phyloP scores from a whole-genome alignment of 495 filamentous ascomycete genomes.

The Articulospora tetracladia region DNA sequence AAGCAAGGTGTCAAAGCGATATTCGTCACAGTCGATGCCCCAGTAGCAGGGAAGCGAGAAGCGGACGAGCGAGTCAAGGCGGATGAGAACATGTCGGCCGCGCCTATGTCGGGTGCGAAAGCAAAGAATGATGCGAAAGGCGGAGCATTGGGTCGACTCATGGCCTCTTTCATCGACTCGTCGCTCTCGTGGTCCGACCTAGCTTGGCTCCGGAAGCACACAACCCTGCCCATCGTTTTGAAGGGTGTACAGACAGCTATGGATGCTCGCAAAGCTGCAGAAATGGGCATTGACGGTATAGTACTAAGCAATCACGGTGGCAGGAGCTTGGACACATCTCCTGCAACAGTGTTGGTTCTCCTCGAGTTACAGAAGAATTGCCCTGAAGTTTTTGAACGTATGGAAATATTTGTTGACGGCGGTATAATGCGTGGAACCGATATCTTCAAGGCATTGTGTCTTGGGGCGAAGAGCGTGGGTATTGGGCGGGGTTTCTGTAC shows the following conservation, averaged over 20 bases:
- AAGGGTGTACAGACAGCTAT: slow-evolving; percentile 63
- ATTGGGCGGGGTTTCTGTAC: slow-evolving; percentile 61
- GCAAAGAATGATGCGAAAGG: slow-evolving; percentile 64
- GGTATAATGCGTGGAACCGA: slow-evolving; percentile 62
- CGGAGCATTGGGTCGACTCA: slow-evolving; percentile 65
- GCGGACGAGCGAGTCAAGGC: slow-evolving; percentile 51
- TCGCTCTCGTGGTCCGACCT: slow-evolving; percentile 74
- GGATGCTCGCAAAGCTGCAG: slow-evolving; percentile 54
- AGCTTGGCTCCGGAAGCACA: slow-evolving; percentile 44
- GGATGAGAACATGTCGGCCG: slow-evolving; percentile 45
- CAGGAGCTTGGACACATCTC: slow-evolving; percentile 59
- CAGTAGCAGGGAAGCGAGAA: slow-evolving; percentile 60
- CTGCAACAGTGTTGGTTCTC: slow-evolving; percentile 56
- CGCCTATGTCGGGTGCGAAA: slow-evolving; percentile 55
- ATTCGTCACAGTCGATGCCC: slow-evolving; percentile 66
- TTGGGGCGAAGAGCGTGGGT: slow-evolving; percentile 62
- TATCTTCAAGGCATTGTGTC: slow-evolving; percentile 64
- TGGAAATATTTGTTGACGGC: slow-evolving; percentile 66
- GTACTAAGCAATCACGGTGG: slow-evolving; percentile 68
- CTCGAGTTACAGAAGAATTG: slow-evolving; percentile 61
- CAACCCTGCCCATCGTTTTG: slow-evolving; percentile 48
- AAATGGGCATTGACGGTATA: slow-evolving; percentile 55
- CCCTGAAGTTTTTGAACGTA: slow-evolving; percentile 53
- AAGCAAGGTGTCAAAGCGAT: slow-evolving; percentile 60
- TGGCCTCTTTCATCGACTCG: slow-evolving; percentile 69